Conservation (phyloP, 768 basidiomycete genomes). For the Coprinellus aureogranulatus region DNA sequence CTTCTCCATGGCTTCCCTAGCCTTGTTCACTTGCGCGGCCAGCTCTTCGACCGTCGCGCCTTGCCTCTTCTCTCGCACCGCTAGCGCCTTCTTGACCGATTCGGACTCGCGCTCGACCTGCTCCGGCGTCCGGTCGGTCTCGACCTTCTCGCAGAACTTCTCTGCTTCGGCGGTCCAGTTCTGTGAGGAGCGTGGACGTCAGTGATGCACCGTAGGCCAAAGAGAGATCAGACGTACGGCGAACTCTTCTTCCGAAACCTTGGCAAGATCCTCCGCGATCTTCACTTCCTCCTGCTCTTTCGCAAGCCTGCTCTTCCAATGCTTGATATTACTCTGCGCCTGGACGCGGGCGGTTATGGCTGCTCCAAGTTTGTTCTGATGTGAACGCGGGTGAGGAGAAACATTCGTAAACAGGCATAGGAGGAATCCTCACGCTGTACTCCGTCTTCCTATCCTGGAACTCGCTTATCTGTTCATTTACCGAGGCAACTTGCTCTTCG, state of each 20-base stretch:
- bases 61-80: slow-evolving; percentile 66
- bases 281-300: slow-evolving; percentile 47
- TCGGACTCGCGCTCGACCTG: slow-evolving; percentile 61
- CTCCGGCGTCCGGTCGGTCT: slow-evolving; percentile 55
- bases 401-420: no score
- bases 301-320: slow-evolving; percentile 53
- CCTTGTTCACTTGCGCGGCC: slow-evolving; percentile 65
- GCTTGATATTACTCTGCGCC: slow-evolving; percentile 45
- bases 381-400: no score
- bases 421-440: slow-evolving; percentile 32
- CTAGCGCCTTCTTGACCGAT: slow-evolving; percentile 60
- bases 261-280: slow-evolving; percentile 42
- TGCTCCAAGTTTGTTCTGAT: slow-evolving; percentile 29
- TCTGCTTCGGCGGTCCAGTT: slow-evolving; percentile 65
- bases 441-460: slow-evolving; percentile 44
- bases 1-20: slow-evolving; percentile 54
- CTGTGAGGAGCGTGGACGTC: slow-evolving; percentile 26
- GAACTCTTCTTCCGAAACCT: slow-evolving; percentile 61
- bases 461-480: slow-evolving; percentile 51
- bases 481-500: slow-evolving; percentile 38
- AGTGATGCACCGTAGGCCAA: not conserved
- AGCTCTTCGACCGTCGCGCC: slow-evolving; percentile 79
- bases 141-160: slow-evolving; percentile 56
- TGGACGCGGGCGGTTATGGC: slow-evolving; percentile 49
- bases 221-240: slow-evolving; percentile 36